A percentile compares a stretch with the other conserved stretches of the same genome.
phyloP scores from a whole-genome alignment of 805 yeast species.

The Crinitomyces ghanaensis region DNA sequence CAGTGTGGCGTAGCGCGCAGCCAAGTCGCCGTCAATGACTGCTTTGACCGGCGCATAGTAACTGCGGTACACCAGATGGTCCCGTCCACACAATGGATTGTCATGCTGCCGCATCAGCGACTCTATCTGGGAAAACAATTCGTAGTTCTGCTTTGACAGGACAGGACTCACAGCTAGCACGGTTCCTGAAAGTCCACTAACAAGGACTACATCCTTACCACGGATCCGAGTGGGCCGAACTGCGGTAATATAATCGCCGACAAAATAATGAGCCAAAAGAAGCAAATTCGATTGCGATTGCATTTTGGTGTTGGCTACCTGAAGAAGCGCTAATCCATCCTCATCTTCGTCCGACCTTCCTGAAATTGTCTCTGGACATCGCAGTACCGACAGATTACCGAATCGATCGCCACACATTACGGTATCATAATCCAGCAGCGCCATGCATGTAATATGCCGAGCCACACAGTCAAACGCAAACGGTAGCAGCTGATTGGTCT shows the following conservation, averaged over 20 bases:
- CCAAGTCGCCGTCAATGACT: slow-evolving; percentile 79
- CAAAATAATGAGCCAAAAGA: slow-evolving; percentile 43
- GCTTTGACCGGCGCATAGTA: slow-evolving; percentile 70
- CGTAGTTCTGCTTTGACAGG: slow-evolving; percentile 46
- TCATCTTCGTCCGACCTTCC: slow-evolving; percentile 40
- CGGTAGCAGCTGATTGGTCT: slow-evolving; percentile 36
- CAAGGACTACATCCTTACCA: slow-evolving; percentile 56
- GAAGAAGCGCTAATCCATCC: no score
- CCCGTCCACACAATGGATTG: slow-evolving; percentile 46
- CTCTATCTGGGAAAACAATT: slow-evolving; percentile 47
- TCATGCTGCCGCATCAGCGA: slow-evolving; percentile 22
- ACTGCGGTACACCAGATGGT: slow-evolving; percentile 58
- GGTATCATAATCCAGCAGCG: slow-evolving; percentile 61
- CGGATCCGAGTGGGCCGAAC: slow-evolving; percentile 45
- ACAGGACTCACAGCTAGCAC: slow-evolving; percentile 67
- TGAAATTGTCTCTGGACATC: slow-evolving; percentile 44
- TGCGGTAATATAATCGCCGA: slow-evolving; percentile 61
- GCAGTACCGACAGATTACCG: slow-evolving; percentile 63
- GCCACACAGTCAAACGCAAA: slow-evolving; percentile 60
- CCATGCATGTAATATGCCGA: slow-evolving; percentile 52
- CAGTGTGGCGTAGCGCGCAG: slow-evolving; percentile 42
- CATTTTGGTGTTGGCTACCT: no score
- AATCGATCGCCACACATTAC: slow-evolving; percentile 78
- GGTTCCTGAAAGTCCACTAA: slow-evolving; percentile 72
- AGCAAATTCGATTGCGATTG: slow-evolving; percentile 25